These are phyloP conservation scores for Phellinidium pouzarii DNA, from an alignment of 1,284 basidiomycete species.

Conservation along the genomic window DNA sequence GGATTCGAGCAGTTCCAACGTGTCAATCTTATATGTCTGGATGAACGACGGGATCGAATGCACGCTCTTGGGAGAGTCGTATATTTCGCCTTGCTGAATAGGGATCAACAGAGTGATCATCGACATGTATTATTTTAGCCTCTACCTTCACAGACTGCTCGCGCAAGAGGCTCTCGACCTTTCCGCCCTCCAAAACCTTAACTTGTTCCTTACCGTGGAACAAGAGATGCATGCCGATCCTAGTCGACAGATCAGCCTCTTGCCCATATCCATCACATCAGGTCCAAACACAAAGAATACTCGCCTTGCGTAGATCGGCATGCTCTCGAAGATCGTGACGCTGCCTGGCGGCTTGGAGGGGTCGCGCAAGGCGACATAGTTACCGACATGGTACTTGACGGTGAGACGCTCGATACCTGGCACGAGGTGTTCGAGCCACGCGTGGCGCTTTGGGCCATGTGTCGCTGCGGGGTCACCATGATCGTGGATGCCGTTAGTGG, in stretches of 20 bases:
- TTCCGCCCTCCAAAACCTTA: constrained; percentile 47
- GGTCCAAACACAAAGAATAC: too few species aligned
- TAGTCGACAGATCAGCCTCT: constrained; percentile 26
- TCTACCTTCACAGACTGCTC: constrained; percentile 60
- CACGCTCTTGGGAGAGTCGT: constrained; percentile 47
- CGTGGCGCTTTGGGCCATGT: constrained; percentile 12
- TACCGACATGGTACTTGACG: constrained; percentile 50
- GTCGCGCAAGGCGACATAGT: constrained; percentile 57
- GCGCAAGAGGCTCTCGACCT: constrained; percentile 53
- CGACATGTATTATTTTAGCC: neutral
- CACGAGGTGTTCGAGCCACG: constrained; percentile 31
- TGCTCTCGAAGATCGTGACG: constrained; percentile 67
- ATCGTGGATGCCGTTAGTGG: constrained; percentile 11
- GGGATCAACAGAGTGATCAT: neutral
- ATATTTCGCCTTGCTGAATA: constrained; percentile 45
- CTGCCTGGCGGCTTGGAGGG: constrained; percentile 31
- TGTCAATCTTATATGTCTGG: constrained; percentile 58
- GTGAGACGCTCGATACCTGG: constrained; percentile 52
- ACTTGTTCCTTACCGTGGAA: constrained; percentile 56
- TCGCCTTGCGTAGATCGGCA: constrained; percentile 68
- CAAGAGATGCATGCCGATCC: constrained; percentile 73
- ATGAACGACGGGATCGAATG: constrained; percentile 69
- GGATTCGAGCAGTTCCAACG: constrained; percentile 59
- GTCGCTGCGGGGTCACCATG: constrained; percentile 5
- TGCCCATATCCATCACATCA: neutral